Base-by-base conservation (phyloP, 1,139 yeast species). In the Sugiyamaella xylanicola region DNA sequence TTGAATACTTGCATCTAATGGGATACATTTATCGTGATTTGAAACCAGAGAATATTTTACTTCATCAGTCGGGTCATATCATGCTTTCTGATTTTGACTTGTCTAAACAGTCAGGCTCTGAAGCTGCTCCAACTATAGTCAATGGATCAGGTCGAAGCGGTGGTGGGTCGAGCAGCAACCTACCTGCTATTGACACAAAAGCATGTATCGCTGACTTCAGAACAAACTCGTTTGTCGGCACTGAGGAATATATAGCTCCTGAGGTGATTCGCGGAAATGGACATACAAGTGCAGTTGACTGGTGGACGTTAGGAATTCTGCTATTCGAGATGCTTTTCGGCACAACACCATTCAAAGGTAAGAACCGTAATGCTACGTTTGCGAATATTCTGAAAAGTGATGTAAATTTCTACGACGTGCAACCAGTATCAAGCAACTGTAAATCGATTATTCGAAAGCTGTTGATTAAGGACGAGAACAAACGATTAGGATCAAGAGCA, bases 251-350 rank as follows among this genome's bases (percentile, higher is more conserved):
- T 69, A 91, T 93, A 65, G 99, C 99, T 0, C 99, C 99, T 0
- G 99, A 93, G 69, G 99, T 93, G 8, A 93, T 93, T 57, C 78
- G 95, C 66, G 98, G 99, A 1, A 89, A 92, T 63, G 99, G 99
- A 0, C 99, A 93, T 68, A 93, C 98, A 0, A 87, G 93, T 21
- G 97, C 98, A 0, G 99, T 93, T 16, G 99, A 93, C 72, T 93
- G 99, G 99, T 93, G 99, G 99, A 93, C 99, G 0, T 76, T 93
- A 60, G 99, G 99, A 1, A 91, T 93, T 37, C 79, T 93, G 65
- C 77, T 91, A 22, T 93, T 84, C 70, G 99, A 93, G 68, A 93
- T 93, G 99, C 75, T 93, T 41, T 91, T 84, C 70, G 98, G 98
- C 1, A 87, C 91, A 8, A 93, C 99, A 0, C 99, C 99, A 0